These are phyloP conservation scores for Cercospora nicotianae DNA, from an alignment of 2,329 filamentous ascomycete species.

Conservation along the genomic window DNA sequence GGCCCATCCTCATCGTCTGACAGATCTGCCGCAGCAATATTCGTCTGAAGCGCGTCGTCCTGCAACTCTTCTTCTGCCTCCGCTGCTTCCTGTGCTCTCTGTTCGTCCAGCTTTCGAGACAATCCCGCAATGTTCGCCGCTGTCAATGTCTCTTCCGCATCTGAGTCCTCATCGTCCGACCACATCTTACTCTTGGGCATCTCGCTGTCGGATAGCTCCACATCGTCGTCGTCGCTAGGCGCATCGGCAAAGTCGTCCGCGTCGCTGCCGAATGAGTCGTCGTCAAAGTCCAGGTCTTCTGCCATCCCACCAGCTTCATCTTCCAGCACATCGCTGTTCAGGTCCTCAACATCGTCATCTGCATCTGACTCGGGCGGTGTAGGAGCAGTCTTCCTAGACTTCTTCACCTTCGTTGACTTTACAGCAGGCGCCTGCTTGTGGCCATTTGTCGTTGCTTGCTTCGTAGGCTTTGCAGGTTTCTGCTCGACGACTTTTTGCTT, in stretches of 20 bases:
- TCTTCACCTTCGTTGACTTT: conserved; percentile 15
- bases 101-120: conserved; percentile 77
- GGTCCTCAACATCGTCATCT: conserved; percentile 28
- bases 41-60: conserved; percentile 85
- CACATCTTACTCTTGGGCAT: conserved; percentile 66
- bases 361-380: conserved; percentile 39
- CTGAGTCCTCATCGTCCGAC: conserved; percentile 89
- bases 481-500: conserved; percentile 63
- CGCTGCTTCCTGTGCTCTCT: conserved; percentile 74
- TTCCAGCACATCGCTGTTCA: conserved; percentile 42
- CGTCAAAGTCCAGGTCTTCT: conserved; percentile 33
- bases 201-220: conserved; percentile 66
- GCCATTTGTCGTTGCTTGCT: conserved; percentile 42
- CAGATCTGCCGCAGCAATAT: conserved; percentile 73
- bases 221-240: conserved; percentile 43
- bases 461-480: conserved; percentile 40
- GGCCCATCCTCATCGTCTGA: conserved; percentile 60
- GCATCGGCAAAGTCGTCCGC: conserved; percentile 38
- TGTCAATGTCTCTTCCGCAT: conserved; percentile 85
- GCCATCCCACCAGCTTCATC: conserved; percentile 50
- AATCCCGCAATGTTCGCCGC: conserved; percentile 95
- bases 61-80: conserved; percentile 83
- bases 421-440: conserved; percentile 15
- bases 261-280: conserved; percentile 37
- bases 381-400: conserved; percentile 39